Evolutionary conservation across 2,329 filamentous ascomycete species (phyloP).

Genomic region (Neopestalotiopsis rosae): DNA sequence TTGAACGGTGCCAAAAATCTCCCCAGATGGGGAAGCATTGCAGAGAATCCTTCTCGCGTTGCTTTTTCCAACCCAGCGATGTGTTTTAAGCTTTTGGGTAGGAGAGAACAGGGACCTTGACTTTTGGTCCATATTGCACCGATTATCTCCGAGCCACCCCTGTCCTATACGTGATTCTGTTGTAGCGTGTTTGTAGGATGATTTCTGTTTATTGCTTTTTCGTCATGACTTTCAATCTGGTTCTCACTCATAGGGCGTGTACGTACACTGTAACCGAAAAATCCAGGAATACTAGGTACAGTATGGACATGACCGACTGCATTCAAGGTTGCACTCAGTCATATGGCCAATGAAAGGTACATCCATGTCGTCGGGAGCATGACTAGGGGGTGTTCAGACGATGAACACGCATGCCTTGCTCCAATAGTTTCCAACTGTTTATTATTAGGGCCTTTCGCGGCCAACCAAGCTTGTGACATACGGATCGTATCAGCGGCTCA

Average conservation of each 20-base stretch:
- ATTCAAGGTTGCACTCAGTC: not conserved
- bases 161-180: not conserved
- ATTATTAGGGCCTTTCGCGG: not conserved
- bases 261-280: not conserved
- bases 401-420: not conserved
- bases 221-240: not conserved
- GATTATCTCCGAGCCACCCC: conserved; percentile 11
- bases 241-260: not conserved
- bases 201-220: not conserved
- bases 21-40: not conserved
- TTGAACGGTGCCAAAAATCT: conserved; percentile 1
- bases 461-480: not conserved
- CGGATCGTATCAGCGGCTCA: conserved; percentile 4
- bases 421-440: not conserved
- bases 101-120: not conserved
- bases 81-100: conserved; percentile 12
- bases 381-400: not conserved
- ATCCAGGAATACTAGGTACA: too few relatives aligned
- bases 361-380: conserved; percentile 4
- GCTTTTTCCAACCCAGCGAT: not conserved
- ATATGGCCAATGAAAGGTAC: conserved; percentile 4
- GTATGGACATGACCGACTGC: not conserved
- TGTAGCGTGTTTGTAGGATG: not conserved
- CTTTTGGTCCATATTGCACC: conserved; percentile 8
- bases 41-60: not conserved